Evolutionary conservation across 495 filamentous ascomycete genomes (phyloP), one percentile per base, ranked within the genome.

Genomic region (Penicillium canariense): DNA sequence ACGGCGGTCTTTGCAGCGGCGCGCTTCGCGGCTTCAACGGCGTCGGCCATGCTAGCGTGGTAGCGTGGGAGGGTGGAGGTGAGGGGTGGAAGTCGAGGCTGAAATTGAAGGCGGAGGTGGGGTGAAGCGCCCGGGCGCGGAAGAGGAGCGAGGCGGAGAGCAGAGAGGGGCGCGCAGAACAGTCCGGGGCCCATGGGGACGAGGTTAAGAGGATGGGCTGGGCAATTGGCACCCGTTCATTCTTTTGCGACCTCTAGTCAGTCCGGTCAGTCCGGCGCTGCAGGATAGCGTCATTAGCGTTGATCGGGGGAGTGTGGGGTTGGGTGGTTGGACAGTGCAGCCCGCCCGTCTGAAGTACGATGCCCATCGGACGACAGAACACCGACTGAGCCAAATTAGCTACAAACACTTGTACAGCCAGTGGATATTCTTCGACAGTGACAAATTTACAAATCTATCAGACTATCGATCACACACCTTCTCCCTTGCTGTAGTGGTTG

Each of bases 1-100:
- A 98, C 92, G 49, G 94, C 95, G 52, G 85, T 82, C 69, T 76
- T 83, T 44, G 92, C 93, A 61, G 94, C 94, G 14, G 81, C 81
- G 48, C 85, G 84, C 77, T 98, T 98, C 49, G 94, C 87, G 11
- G 76, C 74, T 75, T 98, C 95, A 66, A 97, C 67, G 40, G 65
- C 56, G 48, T 58, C 63, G 31, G 66, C 30, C 74, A 77, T 78
- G 40, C 67, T 73, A 58, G 67, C 66, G 45, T 67, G 66, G 36
- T 52, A 52, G 47, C 62, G 66, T 44, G 47, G 20, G 48, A 49
- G 35, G 26, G 7, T 20, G 18, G 34, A 65, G 47, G 48, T 15
- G 43, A 51, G 35, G 25, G 22, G 23, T 11, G 31, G 36, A 23
- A 46, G 12, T 26, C 23, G 25, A 46, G 43, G 17, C 34, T 31